Percentiles rank a stretch among this genome's conserved stretches.
These are phyloP conservation scores for Alternaria sp. DNA, from an alignment of 2,329 filamentous ascomycete species.

Conservation along the genomic window DNA sequence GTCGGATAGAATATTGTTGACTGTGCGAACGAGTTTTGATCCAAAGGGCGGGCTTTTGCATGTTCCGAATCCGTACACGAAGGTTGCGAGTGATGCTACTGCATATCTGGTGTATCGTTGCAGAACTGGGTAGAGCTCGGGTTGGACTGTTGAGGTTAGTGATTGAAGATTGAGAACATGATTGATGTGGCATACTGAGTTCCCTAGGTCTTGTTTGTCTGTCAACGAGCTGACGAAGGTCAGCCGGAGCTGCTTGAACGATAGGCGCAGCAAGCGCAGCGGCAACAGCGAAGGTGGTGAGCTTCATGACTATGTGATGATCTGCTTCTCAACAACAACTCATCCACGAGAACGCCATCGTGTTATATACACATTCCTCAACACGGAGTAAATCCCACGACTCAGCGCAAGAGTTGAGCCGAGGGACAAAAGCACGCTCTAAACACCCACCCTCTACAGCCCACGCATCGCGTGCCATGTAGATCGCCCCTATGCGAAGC, in stretches of 20 bases:
- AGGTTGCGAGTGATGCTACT: slow-evolving; percentile 22
- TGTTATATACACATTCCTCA: neutral
- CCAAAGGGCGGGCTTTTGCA: slow-evolving; percentile 23
- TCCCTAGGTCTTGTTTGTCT: slow-evolving; percentile 5
- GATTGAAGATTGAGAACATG: neutral
- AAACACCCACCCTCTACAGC: neutral
- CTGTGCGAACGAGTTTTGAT: slow-evolving; percentile 17
- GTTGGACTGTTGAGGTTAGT: slow-evolving; percentile 13
- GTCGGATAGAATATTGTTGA: slow-evolving; percentile 14
- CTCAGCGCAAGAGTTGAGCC: neutral
- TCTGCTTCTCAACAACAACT: neutral
- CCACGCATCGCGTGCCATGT: neutral
- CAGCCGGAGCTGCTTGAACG: slow-evolving; percentile 11
- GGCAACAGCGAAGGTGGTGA: slow-evolving; percentile 8
- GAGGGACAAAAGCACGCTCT: neutral
- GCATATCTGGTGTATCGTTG: slow-evolving; percentile 27
- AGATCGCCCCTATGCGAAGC: neutral
- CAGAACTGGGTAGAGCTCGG: slow-evolving; percentile 14
- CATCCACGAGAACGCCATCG: neutral
- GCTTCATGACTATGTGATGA: slow-evolving; percentile 14
- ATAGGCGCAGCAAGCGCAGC: slow-evolving; percentile 18
- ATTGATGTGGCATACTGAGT: slow-evolving; percentile 5
- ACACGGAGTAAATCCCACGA: neutral
- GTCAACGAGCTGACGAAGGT: neutral
- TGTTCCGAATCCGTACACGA: slow-evolving; percentile 20